Conservation (phyloP, 2,329 filamentous ascomycete species). For the Emydomyces testavorans region DNA sequence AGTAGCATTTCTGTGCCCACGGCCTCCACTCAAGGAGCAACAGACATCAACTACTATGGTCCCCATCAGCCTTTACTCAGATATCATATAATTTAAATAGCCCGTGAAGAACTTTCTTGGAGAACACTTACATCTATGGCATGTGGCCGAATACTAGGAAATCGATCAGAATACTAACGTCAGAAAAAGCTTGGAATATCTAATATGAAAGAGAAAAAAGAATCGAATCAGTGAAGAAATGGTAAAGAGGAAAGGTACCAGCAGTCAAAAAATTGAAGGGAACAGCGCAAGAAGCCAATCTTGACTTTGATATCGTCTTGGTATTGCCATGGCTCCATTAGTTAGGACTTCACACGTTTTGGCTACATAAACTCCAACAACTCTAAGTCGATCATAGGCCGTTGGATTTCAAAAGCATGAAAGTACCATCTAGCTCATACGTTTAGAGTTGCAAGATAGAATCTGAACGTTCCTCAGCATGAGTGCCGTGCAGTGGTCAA, state of each 20-base stretch:
- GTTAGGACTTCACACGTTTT: neutral
- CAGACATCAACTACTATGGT: slow-evolving; percentile 1
- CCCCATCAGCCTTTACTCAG: neutral
- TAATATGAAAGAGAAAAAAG: neutral
- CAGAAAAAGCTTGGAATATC: neutral
- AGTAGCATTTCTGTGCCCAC: slow-evolving; percentile 6
- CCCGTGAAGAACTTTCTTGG: neutral
- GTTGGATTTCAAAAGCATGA: neutral
- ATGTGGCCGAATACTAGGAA: neutral
- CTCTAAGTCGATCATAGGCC: neutral
- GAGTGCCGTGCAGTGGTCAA: neutral
- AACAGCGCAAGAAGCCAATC: neutral
- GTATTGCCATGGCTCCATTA: neutral
- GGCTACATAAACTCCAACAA: too few relatives aligned
- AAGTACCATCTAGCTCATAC: neutral
- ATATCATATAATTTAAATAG: neutral
- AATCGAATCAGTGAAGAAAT: neutral
- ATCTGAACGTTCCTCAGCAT: neutral
- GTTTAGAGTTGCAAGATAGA: slow-evolving; percentile 1
- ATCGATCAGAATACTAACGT: neutral
- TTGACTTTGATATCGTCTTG: slow-evolving; percentile 3
- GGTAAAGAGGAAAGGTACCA: neutral
- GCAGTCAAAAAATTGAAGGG: neutral
- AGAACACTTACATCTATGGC: neutral
- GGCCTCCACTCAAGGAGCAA: neutral